Conservation (phyloP, 768 basidiomycete genomes). For the Russula compacta region DNA sequence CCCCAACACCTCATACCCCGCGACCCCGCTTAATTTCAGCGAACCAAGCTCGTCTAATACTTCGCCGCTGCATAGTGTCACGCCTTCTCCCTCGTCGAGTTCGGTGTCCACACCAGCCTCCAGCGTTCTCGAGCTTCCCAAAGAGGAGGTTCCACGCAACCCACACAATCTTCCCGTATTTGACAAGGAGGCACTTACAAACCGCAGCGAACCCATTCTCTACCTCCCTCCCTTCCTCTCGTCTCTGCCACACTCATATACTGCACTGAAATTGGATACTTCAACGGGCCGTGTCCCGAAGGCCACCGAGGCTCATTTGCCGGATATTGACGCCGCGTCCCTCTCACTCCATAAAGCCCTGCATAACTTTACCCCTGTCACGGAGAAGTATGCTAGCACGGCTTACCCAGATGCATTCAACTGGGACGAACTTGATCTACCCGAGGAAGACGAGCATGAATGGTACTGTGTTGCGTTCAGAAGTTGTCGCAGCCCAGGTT, state of each 20-base stretch:
- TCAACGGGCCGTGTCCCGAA: slow-evolving; percentile 33
- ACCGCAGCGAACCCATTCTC: slow-evolving; percentile 44
- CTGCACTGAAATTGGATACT: slow-evolving; percentile 19
- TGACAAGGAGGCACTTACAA: slow-evolving; percentile 28
- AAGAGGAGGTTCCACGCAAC: slow-evolving; percentile 27
- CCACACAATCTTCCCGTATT: slow-evolving; percentile 53
- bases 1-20: background rate
- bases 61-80: background rate
- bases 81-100: background rate
- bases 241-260: slow-evolving; percentile 46
- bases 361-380: slow-evolving; percentile 60
- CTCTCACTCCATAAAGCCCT: slow-evolving; percentile 80
- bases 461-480: slow-evolving; percentile 94
- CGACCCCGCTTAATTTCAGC: background rate
- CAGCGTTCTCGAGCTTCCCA: background rate
- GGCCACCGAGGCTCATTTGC: slow-evolving; percentile 65
- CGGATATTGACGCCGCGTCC: slow-evolving; percentile 78
- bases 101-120: slow-evolving; percentile 6
- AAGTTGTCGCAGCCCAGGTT: slow-evolving; percentile 61
- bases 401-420: slow-evolving; percentile 81
- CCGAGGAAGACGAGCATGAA: slow-evolving; percentile 63
- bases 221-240: slow-evolving; percentile 84
- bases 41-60: background rate
- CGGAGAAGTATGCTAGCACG: slow-evolving; percentile 47
- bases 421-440: slow-evolving; percentile 65